Percentiles rank a stretch among this genome's conserved stretches.
Conservation (phyloP, 2,329 filamentous ascomycete species). For the Hypocreales sp. region DNA sequence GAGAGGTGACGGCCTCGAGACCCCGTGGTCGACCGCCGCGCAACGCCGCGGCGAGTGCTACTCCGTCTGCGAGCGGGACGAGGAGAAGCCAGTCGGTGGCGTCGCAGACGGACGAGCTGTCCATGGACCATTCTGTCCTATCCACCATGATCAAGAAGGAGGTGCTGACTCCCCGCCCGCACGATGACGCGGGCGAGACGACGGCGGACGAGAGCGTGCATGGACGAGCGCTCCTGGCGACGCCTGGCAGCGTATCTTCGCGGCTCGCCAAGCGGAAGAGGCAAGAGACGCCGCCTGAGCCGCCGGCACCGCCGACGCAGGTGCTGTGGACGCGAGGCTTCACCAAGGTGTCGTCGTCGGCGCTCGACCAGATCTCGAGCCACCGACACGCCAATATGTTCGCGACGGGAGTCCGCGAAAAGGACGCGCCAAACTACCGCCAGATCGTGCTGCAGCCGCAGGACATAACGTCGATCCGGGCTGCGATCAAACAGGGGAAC, state of each 20-base stretch:
- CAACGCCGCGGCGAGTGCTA: constrained; percentile 17
- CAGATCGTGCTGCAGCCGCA: constrained; percentile 60
- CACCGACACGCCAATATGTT: constrained; percentile 72
- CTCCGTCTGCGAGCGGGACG: constrained; percentile 17
- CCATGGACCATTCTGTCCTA: constrained; percentile 24
- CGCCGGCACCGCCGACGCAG: constrained; percentile 43
- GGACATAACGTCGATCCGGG: constrained; percentile 63
- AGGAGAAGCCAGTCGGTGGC: constrained; percentile 29
- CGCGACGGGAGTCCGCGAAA: constrained; percentile 57
- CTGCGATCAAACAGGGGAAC: constrained; percentile 59
- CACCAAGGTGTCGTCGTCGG: constrained; percentile 54
- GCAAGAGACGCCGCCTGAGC: constrained; percentile 30
- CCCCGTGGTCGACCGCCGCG: constrained; percentile 20
- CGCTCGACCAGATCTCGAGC: constrained; percentile 61
- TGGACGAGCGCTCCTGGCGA: constrained; percentile 20
- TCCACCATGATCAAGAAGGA: constrained; percentile 42
- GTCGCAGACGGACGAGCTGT: constrained; percentile 31
- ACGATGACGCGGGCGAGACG: constrained; percentile 40
- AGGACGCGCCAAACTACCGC: constrained; percentile 61
- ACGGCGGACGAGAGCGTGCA: constrained; percentile 36
- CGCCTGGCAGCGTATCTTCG: constrained; percentile 21
- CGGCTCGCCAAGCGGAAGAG: constrained; percentile 40
- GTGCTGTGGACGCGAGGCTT: constrained; percentile 66
- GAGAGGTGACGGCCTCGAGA: constrained; percentile 13
- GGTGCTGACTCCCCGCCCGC: constrained; percentile 35